These are phyloP conservation scores for Ascochyta viciae-villosae DNA, from an alignment of 2,329 filamentous ascomycete species.

Conservation along the genomic window DNA sequence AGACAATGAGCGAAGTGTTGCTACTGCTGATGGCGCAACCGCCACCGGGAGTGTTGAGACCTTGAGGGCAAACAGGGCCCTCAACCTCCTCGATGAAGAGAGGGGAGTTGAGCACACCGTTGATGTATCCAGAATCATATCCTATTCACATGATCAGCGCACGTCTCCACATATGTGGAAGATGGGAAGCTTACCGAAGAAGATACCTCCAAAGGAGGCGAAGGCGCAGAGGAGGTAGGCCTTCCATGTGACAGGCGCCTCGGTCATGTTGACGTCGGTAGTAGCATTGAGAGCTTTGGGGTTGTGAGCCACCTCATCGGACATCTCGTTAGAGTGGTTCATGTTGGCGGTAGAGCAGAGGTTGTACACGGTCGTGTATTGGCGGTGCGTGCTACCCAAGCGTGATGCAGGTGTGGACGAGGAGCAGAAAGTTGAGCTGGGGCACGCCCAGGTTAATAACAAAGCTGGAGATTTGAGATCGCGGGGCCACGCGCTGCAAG, in stretches of 20 bases:
- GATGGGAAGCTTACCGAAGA: slow-evolving; percentile 28
- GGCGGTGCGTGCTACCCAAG: slow-evolving; percentile 2
- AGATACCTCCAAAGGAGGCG: slow-evolving; percentile 49
- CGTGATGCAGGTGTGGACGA: slow-evolving; percentile 6
- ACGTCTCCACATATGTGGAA: slow-evolving; percentile 55
- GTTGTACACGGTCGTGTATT: neutral
- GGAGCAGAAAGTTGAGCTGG: neutral
- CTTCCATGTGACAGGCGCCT: slow-evolving; percentile 54
- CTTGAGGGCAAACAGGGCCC: slow-evolving; percentile 10
- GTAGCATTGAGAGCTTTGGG: slow-evolving; percentile 9
- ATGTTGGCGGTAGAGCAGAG: slow-evolving; percentile 6
- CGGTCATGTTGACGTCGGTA: slow-evolving; percentile 60
- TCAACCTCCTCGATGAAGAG: slow-evolving; percentile 19
- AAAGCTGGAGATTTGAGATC: slow-evolving; percentile 12
- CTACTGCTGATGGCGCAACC: slow-evolving; percentile 15
- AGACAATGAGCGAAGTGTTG: slow-evolving; percentile 64
- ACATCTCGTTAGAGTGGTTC: slow-evolving; percentile 3
- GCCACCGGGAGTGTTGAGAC: slow-evolving; percentile 43
- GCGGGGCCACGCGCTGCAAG: slow-evolving; percentile 2
- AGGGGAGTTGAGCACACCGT: slow-evolving; percentile 25
- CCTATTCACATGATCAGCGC: neutral
- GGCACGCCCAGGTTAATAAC: slow-evolving; percentile 9
- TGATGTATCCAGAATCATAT: slow-evolving; percentile 25
- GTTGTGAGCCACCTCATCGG: neutral
- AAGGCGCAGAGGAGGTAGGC: slow-evolving; percentile 45